Base-by-base conservation (phyloP, 169 alveolate species). In the Cryptosporidium bovis region DNA sequence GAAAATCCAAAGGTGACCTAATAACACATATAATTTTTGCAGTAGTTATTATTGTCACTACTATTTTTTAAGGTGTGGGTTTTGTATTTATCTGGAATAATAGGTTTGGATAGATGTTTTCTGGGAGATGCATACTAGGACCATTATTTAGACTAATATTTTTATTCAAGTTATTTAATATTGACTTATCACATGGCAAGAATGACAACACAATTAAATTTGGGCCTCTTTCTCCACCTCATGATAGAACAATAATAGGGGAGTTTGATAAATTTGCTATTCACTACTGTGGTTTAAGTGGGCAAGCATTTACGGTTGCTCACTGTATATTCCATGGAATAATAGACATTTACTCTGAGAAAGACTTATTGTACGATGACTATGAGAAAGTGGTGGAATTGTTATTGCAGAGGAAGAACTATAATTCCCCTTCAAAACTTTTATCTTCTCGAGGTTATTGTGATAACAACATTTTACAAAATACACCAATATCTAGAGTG, bases 321-420 rank as follows among this genome's bases (percentile, higher is more conserved):
- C 87, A 77, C n/a, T 77, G 87, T n/a, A 46, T 77, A 34, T 77
- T 77, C 29, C 87, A 77, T 48, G 77, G 66, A n/a, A 18, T 60
- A 20, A 15, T 60, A 2, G 87, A 77, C 15, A 12, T 29, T 18
- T 50, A 34, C 20, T 51, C 58, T 15, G 64, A 48, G 36, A 56
- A 65, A 16, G 69, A 40, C 8, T 27, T 77, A 10, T 27, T 27
- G 10, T 56, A 60, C 20, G 64, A 62, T 1, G 87, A 77, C 24
- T 77, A 77, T 27, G 87, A 77, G 31, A 56, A 18, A 15, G 29
- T 60, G 13, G 20, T 77, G 24, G 8, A 31, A 2, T 29, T 77
- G 18, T 10, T 77, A 18, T 12, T 62, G 4, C 87, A 77, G 27
- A 34, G 51, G 20, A 62, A 60, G 24, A 60, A 60, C 40, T 31